Evolutionary conservation across 176 grass and related monocot genomes (phyloP).

Genomic region (Neostapfia colusana): DNA sequence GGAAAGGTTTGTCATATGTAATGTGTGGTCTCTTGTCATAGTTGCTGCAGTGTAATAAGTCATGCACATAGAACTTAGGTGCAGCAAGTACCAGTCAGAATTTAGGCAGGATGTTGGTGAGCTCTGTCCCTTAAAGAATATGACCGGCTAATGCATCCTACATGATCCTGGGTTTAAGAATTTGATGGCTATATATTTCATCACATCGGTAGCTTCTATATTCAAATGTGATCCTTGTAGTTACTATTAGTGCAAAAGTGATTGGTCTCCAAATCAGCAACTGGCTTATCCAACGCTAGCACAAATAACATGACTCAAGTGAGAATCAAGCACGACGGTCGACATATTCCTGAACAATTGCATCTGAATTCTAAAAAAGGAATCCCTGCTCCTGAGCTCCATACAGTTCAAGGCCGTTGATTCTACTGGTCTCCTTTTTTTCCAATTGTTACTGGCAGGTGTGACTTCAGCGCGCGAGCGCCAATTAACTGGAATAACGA

Average conservation of each 20-base stretch:
- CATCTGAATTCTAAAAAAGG: background rate
- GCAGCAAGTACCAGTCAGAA: slow-evolving; percentile 28
- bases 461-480: background rate
- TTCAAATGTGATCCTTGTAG: background rate
- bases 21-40: slow-evolving; percentile 8
- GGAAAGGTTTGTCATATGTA: slow-evolving; percentile 2
- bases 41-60: slow-evolving; percentile 9
- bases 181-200: background rate
- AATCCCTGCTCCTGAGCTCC: background rate
- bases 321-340: slow-evolving; percentile 6
- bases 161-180: slow-evolving; percentile 13
- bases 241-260: slow-evolving; percentile 3
- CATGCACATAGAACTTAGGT: slow-evolving; percentile 15
- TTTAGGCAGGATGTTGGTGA: slow-evolving; percentile 37
- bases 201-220: slow-evolving; percentile 25
- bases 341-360: background rate
- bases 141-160: slow-evolving; percentile 36
- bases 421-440: background rate
- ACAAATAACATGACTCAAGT: background rate
- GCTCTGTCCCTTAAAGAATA: slow-evolving; percentile 26
- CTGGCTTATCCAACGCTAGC: background rate
- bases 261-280: background rate
- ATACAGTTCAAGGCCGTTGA: background rate
- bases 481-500: slow-evolving; percentile 6
- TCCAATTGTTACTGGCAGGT: background rate